Base-by-base conservation (phyloP, 2,329 filamentous ascomycete genomes). In the Penicillium sumatraense region DNA sequence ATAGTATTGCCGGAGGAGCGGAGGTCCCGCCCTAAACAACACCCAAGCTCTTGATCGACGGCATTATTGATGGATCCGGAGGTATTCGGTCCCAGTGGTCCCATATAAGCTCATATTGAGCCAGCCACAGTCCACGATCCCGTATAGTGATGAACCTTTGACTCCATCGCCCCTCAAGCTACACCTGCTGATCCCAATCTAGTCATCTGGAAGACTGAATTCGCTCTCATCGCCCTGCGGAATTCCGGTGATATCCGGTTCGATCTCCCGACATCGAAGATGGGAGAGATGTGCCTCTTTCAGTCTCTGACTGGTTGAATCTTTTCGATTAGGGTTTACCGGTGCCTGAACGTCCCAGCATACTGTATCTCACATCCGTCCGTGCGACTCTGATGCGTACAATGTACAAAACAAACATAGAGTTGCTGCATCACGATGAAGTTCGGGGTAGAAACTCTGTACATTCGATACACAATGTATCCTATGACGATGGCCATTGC, bases 101-200 rank as follows among this genome's bases (percentile, higher is more conserved):
- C 51, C 51, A 59, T 54, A 53, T 49, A 59, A 59, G 56, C 59
- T 57, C 31, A 41, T 49, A 23, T 49, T 53, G 5, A 54, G 53
- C 53, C 56, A 59, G 58, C 58, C 58, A 60, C 18, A 44, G 35
- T 16, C 33, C 51, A 20, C 16, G 29, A 54, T 51, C 35, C 26
- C 14, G 31, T 40, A 45, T 21, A 24, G 18, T 26, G 42, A 48
- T 35, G 21, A 41, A 53, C 44, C 35, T 49, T 49, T 31, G 49
- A 20, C 41, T 41, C 38, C 49, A 45, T 40, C 29, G 29, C 23
- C 36, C 38, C 47, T 35, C 24, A 20, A 49, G 41, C 29, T 47
- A 45, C 35, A 46, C 45, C 45, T 53, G 59, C 51, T 54, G 59
- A 61, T 61, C 59, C 52, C 23, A 61, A 61, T 61, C 44, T 61